These are phyloP conservation scores for Tausonia pullulans DNA, from an alignment of 1,284 basidiomycete species.

Conservation along the genomic window DNA sequence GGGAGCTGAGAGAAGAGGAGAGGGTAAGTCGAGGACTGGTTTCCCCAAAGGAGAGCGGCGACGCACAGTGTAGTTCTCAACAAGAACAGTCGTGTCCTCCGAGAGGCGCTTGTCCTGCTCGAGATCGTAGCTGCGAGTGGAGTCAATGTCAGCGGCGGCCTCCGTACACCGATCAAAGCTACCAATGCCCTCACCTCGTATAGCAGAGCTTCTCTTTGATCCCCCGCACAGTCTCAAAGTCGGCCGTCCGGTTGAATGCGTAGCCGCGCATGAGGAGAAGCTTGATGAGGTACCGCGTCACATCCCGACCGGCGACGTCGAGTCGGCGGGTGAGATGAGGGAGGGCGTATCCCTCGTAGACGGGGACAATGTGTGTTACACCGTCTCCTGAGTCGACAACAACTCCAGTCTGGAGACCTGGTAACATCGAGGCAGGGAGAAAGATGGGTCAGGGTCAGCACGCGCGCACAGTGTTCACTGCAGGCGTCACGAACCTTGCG, in stretches of 20 bases:
- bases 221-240: constrained; percentile 96
- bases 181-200: constrained; percentile 53
- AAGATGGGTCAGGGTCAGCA: not conserved
- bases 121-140: constrained; percentile 65
- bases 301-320: constrained; percentile 95
- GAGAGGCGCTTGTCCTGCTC: constrained; percentile 86
- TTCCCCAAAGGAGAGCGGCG: not conserved
- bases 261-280: constrained; percentile 95
- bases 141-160: not conserved
- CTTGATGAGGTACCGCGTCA: constrained; percentile 97
- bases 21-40: not conserved
- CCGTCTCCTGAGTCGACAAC: constrained; percentile 99
- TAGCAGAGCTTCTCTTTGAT: constrained; percentile 99
- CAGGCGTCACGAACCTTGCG: constrained; percentile 62
- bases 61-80: constrained; percentile 86
- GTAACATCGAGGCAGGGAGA: not conserved
- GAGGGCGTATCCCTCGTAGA: constrained; percentile 91
- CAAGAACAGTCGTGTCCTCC: constrained; percentile 92
- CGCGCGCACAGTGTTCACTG: not conserved
- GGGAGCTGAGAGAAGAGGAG: constrained; percentile 52
- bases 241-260: constrained; percentile 97
- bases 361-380: constrained; percentile 97
- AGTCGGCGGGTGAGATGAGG: constrained; percentile 88
- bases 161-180: not conserved
- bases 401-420: constrained; percentile 93